Evolutionary conservation across 495 filamentous ascomycete genomes (phyloP).

Genomic region (Neurospora sp.): DNA sequence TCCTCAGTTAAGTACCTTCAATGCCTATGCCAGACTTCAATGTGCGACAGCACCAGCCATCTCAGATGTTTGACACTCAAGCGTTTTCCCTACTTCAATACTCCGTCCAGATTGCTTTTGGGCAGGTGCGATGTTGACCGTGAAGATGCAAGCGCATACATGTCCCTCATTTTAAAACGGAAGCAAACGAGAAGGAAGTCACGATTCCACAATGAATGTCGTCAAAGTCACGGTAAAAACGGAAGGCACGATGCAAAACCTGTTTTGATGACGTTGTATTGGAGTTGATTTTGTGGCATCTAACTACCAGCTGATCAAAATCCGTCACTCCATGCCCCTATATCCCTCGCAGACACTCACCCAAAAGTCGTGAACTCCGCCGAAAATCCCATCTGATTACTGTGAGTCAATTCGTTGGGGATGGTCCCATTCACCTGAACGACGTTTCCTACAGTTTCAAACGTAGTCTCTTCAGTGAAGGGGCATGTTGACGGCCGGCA

Average conservation of each 20-base stretch:
- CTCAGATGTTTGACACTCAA: neutral
- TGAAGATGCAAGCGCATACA: neutral
- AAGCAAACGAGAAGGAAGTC: neutral
- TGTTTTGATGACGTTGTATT: neutral
- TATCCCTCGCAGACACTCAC: neutral
- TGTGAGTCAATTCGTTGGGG: too few relatives aligned
- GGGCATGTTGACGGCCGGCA: neutral
- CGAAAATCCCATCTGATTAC: neutral
- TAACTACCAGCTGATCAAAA: neutral
- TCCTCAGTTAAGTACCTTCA: too few relatives aligned
- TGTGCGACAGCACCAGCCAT: neutral
- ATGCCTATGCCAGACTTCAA: neutral
- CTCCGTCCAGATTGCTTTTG: neutral
- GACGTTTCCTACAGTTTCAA: neutral
- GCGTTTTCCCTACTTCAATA: neutral
- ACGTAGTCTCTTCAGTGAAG: neutral
- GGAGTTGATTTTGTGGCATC: neutral
- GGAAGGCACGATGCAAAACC: neutral
- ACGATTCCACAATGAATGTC: neutral
- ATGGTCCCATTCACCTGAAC: neutral
- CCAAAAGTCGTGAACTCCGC: neutral
- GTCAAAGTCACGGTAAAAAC: neutral
- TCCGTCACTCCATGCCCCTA: neutral
- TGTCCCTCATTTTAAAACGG: neutral
- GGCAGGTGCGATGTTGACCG: neutral